phyloP scores from a whole-genome alignment of 345 rosid species.

The Corchorus olitorius region DNA sequence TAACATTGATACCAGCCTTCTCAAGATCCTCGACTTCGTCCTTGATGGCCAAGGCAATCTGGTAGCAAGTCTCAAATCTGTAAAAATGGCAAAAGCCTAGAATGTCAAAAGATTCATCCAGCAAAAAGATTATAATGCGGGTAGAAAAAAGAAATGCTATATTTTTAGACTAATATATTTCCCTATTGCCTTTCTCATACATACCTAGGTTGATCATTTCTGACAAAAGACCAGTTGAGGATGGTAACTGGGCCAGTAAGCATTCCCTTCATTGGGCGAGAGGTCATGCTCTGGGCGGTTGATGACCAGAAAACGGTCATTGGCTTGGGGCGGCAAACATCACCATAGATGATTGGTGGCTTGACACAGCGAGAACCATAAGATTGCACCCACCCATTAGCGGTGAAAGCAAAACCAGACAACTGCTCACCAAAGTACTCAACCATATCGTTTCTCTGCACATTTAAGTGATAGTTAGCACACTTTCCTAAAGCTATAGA shows the following conservation, averaged over 20 bases:
- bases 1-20: conserved; percentile 83
- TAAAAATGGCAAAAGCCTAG: conserved; percentile 6
- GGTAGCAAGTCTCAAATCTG: conserved; percentile 93
- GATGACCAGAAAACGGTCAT: conserved; percentile 99
- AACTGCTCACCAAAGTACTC: conserved; percentile 98
- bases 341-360: conserved; percentile 98
- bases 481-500: neutral
- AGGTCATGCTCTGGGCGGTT: conserved; percentile 89
- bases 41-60: conserved; percentile 97
- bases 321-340: conserved; percentile 97
- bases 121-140: conserved; percentile 2
- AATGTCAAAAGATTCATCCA: conserved; percentile 3
- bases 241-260: conserved; percentile 99
- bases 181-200: neutral
- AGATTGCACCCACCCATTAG: conserved; percentile 97
- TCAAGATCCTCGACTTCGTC: conserved; percentile 97
- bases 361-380: conserved; percentile 97
- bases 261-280: conserved; percentile 99
- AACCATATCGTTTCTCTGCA: conserved; percentile 98
- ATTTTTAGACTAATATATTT: neutral
- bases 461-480: neutral
- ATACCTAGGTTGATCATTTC: conserved; percentile 98
- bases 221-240: conserved; percentile 97
- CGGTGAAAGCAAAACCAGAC: conserved; percentile 93
- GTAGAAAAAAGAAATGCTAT: neutral